A percentile compares a stretch with the other conserved stretches of the same genome.
These are phyloP conservation scores for Xylaria sp. DNA, from an alignment of 2,329 filamentous ascomycete genomes.

Conservation along the genomic window DNA sequence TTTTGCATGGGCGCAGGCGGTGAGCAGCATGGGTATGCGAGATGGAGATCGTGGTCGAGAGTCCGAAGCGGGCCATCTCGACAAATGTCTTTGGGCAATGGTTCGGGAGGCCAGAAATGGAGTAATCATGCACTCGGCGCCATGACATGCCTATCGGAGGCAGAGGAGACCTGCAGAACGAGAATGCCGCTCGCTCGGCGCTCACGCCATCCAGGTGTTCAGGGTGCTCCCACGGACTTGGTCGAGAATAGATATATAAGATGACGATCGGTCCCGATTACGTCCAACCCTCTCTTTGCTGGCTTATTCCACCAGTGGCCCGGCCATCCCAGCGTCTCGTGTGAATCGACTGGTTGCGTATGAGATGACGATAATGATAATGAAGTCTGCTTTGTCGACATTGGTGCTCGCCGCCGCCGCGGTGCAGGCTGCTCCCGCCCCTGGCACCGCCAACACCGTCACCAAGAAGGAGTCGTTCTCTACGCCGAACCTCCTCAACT, in stretches of 20 bases:
- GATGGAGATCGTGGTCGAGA: background rate
- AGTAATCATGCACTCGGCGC: constrained; percentile 5
- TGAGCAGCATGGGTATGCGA: background rate
- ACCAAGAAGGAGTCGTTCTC: background rate
- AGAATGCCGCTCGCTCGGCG: background rate
- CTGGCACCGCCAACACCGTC: background rate
- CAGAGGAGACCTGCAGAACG: background rate
- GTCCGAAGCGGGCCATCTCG: background rate
- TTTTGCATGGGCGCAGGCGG: constrained; percentile 6
- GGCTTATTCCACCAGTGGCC: background rate
- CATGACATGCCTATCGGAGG: background rate
- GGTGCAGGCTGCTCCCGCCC: constrained; percentile 13
- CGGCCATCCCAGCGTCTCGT: background rate
- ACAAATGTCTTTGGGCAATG: background rate
- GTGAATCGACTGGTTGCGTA: constrained; percentile 1
- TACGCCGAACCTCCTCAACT: constrained; percentile 7
- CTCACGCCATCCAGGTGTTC: background rate
- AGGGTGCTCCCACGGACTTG: background rate
- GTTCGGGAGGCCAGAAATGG: background rate
- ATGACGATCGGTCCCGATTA: background rate
- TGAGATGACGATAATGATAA: no score
- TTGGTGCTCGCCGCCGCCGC: constrained; percentile 13
- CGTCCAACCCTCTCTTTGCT: background rate
- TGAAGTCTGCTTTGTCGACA: constrained; percentile 13
- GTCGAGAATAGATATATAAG: constrained; percentile 10